phyloP scores from a whole-genome alignment of 495 filamentous ascomycete genomes.

The Lasiosphaeris hirsuta region DNA sequence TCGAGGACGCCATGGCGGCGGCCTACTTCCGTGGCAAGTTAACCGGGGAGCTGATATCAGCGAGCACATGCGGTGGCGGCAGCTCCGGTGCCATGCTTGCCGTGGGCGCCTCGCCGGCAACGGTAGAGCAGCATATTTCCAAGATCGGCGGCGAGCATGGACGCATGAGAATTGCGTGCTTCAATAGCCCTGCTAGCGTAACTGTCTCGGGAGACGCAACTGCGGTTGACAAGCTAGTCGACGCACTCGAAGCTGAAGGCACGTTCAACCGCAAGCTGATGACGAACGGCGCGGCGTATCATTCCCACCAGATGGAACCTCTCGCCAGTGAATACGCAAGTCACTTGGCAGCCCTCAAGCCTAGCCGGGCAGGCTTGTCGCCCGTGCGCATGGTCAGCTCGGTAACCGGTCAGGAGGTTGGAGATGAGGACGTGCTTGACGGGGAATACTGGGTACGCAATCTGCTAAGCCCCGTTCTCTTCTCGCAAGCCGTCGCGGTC shows the following conservation, averaged over 20 bases:
- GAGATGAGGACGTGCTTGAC: constrained; percentile 9
- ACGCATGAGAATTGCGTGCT: constrained; percentile 39
- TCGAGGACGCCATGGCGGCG: constrained; percentile 43
- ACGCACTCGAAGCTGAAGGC: constrained; percentile 22
- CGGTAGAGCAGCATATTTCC: not conserved
- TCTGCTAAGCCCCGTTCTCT: constrained; percentile 40
- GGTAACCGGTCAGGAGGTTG: constrained; percentile 31
- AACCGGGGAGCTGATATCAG: constrained; percentile 10
- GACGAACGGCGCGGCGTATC: constrained; percentile 40
- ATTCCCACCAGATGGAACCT: constrained; percentile 41
- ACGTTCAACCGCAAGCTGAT: constrained; percentile 39
- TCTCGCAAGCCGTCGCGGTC: constrained; percentile 29
- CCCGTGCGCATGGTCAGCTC: constrained; percentile 31
- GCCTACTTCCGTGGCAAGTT: constrained; percentile 40
- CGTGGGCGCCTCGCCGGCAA: constrained; percentile 1
- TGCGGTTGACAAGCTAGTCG: constrained; percentile 33
- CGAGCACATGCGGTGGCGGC: not conserved
- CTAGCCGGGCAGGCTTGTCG: no score
- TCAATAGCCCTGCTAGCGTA: constrained; percentile 46
- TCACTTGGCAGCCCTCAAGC: no score
- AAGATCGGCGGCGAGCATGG: not conserved
- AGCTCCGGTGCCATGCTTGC: constrained; percentile 40
- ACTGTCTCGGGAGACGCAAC: constrained; percentile 43
- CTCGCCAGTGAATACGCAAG: constrained; percentile 38
- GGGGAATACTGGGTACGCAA: constrained; percentile 39